Base-by-base conservation (phyloP, 2,329 filamentous ascomycete species). In the Lachnellula cervina region DNA sequence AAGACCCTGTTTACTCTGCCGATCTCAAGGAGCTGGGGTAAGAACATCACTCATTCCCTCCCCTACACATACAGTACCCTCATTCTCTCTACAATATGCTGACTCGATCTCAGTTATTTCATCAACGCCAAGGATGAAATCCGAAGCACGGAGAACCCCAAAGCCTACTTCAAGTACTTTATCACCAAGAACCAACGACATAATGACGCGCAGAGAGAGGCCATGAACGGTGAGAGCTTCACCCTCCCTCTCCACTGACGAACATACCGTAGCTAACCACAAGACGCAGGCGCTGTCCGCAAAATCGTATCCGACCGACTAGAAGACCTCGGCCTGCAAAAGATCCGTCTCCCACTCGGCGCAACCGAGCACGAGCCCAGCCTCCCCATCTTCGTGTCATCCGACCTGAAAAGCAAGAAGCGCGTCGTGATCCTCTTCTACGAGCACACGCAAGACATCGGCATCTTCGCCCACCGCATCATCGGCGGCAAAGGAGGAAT, bases 351-450 rank as follows among this genome's bases (percentile, higher is more conserved):
- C 2, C 89, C 90, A 0, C 71, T 84, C 0, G 76, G 76, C 23
- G 73, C 76, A 0, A 65, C 68, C 0, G 64, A 69, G 0, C 65
- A 70, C 0, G 72, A 81, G 6, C 83, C 84, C 0, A 82, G 90
- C 59, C 74, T 90, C 6, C 84, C 85, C 0, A 89, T 97, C 63
- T 81, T 93, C 56, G 73, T 80, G 7, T 84, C 82, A 7, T 62
- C 73, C 6, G 76, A 84, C 57, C 70, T 94, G 3, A 64, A 71
- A 21, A 70, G 69, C 9, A 81, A 81, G 54, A 76, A 79, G 47
- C 85, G 88, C 42, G 73, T 96, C 16, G 75, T 95, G 21, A 72
- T 96, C 46, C 72, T 96, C 51, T 81, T 96, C 64, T 89, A 90
- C 54, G 87, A 94, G 63, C 74, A 80, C 1, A 69, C 69, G 2